A percentile compares a stretch with the other conserved stretches of the same genome.
Conservation (phyloP, 129 eudicot genomes). For the Artemisia annua region DNA sequence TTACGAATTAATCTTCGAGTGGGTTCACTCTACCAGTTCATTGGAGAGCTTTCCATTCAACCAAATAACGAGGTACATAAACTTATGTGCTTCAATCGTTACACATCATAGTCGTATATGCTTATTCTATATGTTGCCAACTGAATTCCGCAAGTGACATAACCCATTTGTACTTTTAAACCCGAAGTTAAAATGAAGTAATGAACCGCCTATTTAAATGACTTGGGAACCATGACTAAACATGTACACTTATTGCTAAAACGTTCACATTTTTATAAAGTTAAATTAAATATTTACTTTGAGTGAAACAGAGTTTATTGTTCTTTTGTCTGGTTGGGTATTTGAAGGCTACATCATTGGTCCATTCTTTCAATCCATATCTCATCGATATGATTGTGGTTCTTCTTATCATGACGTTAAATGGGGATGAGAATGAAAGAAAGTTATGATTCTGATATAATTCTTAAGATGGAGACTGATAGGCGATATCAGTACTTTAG, state of each 20-base stretch:
- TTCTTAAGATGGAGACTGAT: slow-evolving; percentile 6
- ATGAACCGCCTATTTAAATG: neutral
- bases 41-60: slow-evolving; percentile 75
- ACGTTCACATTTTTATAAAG: neutral
- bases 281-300: neutral
- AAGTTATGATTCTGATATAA: neutral
- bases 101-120: neutral
- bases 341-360: neutral
- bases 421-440: neutral
- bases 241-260: neutral
- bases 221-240: neutral
- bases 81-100: neutral
- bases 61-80: slow-evolving; percentile 59
- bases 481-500: neutral
- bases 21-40: slow-evolving; percentile 82
- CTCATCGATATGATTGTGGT: neutral
- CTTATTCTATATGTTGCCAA: too few species aligned
- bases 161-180: too few species aligned
- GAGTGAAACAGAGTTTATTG: neutral
- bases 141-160: too few species aligned
- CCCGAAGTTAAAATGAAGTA: too few species aligned
- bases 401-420: neutral
- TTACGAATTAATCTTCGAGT: slow-evolving; percentile 57
- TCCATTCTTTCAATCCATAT: neutral
- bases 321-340: neutral